Evolutionary conservation across 176 grass and related monocot species (phyloP).

Genomic region (Zizania latifolia): DNA sequence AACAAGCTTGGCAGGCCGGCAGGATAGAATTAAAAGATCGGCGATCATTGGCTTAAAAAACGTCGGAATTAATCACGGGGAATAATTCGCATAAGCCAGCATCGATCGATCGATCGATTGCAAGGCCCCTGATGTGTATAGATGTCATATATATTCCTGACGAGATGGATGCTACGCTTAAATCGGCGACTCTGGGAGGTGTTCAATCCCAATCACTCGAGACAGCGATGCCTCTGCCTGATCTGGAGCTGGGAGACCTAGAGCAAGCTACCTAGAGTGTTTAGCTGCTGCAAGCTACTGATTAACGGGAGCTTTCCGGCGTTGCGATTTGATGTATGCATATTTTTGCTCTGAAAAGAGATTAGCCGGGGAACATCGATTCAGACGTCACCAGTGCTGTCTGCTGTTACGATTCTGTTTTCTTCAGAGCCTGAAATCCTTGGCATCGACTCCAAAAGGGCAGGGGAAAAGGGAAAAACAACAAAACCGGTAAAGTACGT

Average conservation of each 20-base stretch:
- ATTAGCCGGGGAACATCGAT: constrained; percentile 5
- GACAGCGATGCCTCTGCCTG: constrained; percentile 29
- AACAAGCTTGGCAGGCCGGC: no score
- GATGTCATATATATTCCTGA: not conserved
- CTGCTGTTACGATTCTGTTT: not conserved
- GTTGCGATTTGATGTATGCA: constrained; percentile 7
- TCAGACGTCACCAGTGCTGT: not conserved
- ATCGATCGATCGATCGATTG: not conserved
- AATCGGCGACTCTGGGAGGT: constrained; percentile 32
- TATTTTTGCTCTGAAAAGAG: not conserved
- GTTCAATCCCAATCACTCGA: constrained; percentile 43
- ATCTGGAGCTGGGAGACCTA: not conserved
- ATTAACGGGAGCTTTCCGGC: constrained; percentile 13
- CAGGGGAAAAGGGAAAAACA: not conserved
- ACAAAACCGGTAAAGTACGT: not conserved
- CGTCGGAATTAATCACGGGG: constrained; percentile 18
- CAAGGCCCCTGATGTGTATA: not conserved
- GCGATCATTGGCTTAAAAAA: not conserved
- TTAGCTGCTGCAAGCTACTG: not conserved
- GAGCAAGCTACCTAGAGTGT: not conserved
- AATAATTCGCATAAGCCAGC: not conserved
- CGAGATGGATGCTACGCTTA: constrained; percentile 4
- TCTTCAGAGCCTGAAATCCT: not conserved
- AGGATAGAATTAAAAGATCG: not conserved
- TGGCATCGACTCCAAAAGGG: not conserved